Evolutionary conservation across 2,329 filamentous ascomycete species (phyloP), one percentile per base, ranked within the genome.

Genomic region (Fusarium siculi): DNA sequence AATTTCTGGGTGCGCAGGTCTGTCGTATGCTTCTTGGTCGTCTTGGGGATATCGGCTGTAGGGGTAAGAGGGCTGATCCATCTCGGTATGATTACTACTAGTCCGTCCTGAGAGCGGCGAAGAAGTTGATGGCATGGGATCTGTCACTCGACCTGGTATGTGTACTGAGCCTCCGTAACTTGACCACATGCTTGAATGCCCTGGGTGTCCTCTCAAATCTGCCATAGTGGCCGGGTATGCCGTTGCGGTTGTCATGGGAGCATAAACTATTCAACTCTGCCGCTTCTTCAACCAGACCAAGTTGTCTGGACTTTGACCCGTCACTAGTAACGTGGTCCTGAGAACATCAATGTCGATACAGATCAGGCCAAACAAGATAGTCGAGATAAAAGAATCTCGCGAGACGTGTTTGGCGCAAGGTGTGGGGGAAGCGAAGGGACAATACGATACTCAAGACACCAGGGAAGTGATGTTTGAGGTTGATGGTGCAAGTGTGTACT

Each of bases 161-260:
- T 88, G 87, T 70, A 89, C 85, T 64, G 87, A 85, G 70, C 83
- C 84, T 72, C 84, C 85, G 81, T 90, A 90, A 82, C 84, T 88
- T 76, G 87, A 84, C 88, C 88, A 90, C 76, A 90, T 81, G 80
- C 84, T 86, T 77, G 85, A 84, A 81, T 89, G 88, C 79, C 85
- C 82, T 78, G 87, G 83, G 82, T 90, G 88, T 80, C 84, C 83
- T 85, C 89, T 89, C 84, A 90, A 81, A 80, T 90, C 88, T 87
- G 88, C 87, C 88, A 90, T 90, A 80, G 85, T 88, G 79, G 87
- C 86, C 84, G 88, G 86, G 81, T 90, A 89, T 75, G 87, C 88
- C 81, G 87, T 83, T 79, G 87, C 87, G 84, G 87, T 88, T 85
- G 88, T 89, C 87, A 90, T 90, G 86, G 82, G 86, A 84, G 79